phyloP scores from a whole-genome alignment of 2,329 filamentous ascomycete species.

The Thielaviopsis euricoi region DNA sequence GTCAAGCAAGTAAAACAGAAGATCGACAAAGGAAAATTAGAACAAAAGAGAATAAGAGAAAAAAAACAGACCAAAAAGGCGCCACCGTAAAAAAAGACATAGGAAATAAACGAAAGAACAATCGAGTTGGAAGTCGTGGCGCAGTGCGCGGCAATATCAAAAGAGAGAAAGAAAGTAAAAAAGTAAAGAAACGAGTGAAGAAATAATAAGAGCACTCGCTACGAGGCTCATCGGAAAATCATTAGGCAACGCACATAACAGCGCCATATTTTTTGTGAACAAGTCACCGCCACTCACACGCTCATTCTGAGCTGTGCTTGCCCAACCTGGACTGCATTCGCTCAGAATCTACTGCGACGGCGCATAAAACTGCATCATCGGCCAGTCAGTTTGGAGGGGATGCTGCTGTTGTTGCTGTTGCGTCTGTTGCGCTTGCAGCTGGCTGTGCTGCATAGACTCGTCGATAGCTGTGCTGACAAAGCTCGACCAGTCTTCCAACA shows the following conservation, averaged over 20 bases:
- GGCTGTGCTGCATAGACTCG: conserved; percentile 14
- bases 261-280: neutral
- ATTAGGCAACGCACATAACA: neutral
- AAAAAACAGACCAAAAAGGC: neutral
- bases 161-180: conserved; percentile 4
- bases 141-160: neutral
- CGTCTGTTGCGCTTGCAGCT: conserved; percentile 6
- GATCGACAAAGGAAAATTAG: neutral
- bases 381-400: conserved; percentile 15
- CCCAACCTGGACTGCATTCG: too few species aligned
- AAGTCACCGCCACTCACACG: too few species aligned
- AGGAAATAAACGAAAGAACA: neutral
- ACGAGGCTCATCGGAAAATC: too few species aligned
- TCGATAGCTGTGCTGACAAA: conserved; percentile 21
- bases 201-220: neutral
- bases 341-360: neutral
- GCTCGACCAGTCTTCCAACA: conserved; percentile 27
- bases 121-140: neutral
- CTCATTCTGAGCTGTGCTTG: too few species aligned
- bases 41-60: neutral
- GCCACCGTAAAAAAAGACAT: neutral
- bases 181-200: neutral
- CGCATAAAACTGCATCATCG: conserved; percentile 14
- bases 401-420: conserved; percentile 11
- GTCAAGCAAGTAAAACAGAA: neutral